Evolutionary conservation across 2,329 filamentous ascomycete genomes (phyloP).

Genomic region (Ustulina deusta): DNA sequence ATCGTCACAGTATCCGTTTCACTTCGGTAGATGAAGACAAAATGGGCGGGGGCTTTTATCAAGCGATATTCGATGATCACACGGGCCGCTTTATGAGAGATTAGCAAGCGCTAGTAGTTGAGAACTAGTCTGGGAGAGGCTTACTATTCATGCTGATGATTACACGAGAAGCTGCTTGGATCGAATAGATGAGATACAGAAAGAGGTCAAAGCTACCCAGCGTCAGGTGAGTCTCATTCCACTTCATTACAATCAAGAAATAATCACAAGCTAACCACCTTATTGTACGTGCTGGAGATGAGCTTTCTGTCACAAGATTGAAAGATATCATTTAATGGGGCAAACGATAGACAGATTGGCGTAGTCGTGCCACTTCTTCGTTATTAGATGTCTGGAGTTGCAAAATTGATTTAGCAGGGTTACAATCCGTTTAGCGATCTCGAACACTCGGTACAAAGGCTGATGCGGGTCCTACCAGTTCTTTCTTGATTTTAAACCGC

Average conservation of each 20-base stretch:
- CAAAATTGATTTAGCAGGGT: too few species aligned
- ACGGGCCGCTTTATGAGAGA: neutral
- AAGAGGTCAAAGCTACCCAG: neutral
- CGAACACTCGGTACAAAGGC: too few species aligned
- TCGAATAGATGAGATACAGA: neutral
- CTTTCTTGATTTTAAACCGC: too few species aligned
- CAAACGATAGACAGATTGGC: too few species aligned
- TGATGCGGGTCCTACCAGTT: too few species aligned
- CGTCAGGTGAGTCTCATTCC: neutral
- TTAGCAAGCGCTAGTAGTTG: neutral
- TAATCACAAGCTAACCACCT: neutral
- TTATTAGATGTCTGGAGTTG: too few species aligned
- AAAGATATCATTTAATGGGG: too few species aligned
- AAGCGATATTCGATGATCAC: neutral
- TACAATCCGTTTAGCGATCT: too few species aligned
- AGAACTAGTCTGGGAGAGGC: neutral
- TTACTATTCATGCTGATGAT: neutral
- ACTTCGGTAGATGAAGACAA: neutral
- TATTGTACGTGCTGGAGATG: neutral
- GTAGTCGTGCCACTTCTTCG: too few species aligned
- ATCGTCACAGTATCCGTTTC: neutral
- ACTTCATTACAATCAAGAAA: neutral
- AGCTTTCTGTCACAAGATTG: too few species aligned
- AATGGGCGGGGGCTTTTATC: neutral
- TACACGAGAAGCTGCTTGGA: neutral